Evolutionary conservation across 345 rosid species (phyloP).

Genomic region (Aquilaria malaccensis): DNA sequence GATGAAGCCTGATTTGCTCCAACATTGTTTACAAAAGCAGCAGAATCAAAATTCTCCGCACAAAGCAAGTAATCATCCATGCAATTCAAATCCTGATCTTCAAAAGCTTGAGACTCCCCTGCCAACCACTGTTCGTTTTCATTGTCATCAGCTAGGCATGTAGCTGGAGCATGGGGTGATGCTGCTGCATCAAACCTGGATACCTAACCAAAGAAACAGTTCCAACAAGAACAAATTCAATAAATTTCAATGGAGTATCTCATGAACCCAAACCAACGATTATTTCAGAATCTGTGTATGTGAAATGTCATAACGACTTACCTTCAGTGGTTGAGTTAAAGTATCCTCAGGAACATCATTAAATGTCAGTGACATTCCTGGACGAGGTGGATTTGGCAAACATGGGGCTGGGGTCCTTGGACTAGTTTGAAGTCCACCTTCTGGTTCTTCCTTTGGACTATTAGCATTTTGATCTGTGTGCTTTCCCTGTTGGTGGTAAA

Average conservation of each 20-base stretch:
- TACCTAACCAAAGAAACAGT: conserved; percentile 27
- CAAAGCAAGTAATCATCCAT: conserved; percentile 44
- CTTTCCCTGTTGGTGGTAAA: conserved; percentile 58
- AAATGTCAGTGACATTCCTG: conserved; percentile 13
- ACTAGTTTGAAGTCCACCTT: conserved; percentile 35
- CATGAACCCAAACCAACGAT: not conserved
- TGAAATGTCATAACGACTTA: conserved; percentile 8
- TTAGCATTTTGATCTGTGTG: conserved; percentile 27
- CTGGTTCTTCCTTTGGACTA: conserved; percentile 21
- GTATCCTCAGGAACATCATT: conserved; percentile 26
- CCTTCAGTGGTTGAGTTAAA: conserved; percentile 26
- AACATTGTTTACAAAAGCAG: conserved; percentile 23
- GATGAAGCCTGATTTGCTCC: conserved; percentile 18
- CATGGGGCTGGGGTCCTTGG: conserved; percentile 71
- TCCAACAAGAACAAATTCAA: not conserved
- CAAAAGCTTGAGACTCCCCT: conserved; percentile 63
- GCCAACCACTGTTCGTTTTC: conserved; percentile 38
- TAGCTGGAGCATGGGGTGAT: conserved; percentile 8
- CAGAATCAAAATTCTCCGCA: conserved; percentile 39
- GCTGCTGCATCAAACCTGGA: conserved; percentile 25
- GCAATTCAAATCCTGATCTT: conserved; percentile 25
- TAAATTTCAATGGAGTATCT: not conserved
- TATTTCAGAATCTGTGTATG: not conserved
- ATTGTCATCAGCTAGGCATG: conserved; percentile 18
- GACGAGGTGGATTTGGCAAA: conserved; percentile 54